phyloP scores from a whole-genome alignment of 441 rosid species.

The Adansonia grandidieri region DNA sequence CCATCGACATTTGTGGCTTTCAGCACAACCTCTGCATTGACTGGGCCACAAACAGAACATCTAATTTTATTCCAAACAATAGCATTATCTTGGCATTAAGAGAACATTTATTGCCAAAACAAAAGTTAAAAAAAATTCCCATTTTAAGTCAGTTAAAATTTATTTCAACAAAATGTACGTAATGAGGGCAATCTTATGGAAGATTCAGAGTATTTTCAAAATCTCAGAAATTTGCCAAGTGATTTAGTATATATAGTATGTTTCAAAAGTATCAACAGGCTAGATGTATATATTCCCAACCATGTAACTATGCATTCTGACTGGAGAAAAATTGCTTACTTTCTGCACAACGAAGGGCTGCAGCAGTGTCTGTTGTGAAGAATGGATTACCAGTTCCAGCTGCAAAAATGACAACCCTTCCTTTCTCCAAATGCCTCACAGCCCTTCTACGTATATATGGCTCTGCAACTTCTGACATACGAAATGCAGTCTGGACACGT shows the following conservation, averaged over 20 bases:
- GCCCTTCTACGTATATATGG: conserved; percentile 91
- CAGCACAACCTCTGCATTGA: conserved; percentile 88
- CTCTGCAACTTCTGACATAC: conserved; percentile 97
- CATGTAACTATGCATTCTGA: background rate
- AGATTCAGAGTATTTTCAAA: background rate
- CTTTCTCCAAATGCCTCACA: conserved; percentile 89
- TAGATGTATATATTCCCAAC: background rate
- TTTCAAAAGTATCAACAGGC: background rate
- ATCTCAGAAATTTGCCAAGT: background rate
- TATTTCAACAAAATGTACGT: background rate
- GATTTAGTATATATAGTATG: background rate
- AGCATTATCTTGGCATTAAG: background rate
- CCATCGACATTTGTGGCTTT: conserved; percentile 94
- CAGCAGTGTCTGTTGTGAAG: conserved; percentile 95
- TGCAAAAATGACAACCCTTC: conserved; percentile 92
- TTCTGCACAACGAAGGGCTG: conserved; percentile 95
- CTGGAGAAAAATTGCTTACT: conserved; percentile 48
- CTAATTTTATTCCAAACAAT: conserved; percentile 9
- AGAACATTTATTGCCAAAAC: background rate
- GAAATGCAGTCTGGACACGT: conserved; percentile 74
- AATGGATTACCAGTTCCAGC: conserved; percentile 96
- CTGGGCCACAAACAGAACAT: conserved; percentile 40
- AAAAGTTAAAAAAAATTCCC: background rate
- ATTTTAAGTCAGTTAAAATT: background rate
- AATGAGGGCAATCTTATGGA: background rate